These are phyloP conservation scores for Globisporangium spinosum DNA, from an alignment of 352 stramenopile species.

Conservation along the genomic window DNA sequence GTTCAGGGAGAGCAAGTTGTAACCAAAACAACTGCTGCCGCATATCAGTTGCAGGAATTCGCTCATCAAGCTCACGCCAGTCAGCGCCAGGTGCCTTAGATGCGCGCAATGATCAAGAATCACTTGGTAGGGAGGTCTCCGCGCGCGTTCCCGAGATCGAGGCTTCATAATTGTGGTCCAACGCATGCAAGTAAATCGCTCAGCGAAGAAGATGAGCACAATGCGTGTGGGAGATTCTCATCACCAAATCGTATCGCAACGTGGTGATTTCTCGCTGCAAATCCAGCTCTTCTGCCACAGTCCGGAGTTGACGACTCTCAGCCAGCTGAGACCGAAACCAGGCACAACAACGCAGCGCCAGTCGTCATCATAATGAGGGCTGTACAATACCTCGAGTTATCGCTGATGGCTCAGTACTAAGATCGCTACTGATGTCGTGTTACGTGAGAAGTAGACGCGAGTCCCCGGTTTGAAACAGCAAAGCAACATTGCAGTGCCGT, in stretches of 20 bases:
- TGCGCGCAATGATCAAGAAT: not conserved
- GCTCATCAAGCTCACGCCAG: not conserved
- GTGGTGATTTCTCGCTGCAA: not conserved
- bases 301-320: not conserved
- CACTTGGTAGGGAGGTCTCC: not conserved
- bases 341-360: not conserved
- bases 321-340: not conserved
- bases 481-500: not conserved
- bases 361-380: not conserved
- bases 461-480: not conserved
- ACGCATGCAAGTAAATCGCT: not conserved
- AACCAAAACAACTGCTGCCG: not conserved
- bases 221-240: not conserved
- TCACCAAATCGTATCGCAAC: not conserved
- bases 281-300: not conserved
- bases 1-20: not conserved
- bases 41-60: not conserved
- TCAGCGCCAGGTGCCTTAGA: not conserved
- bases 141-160: not conserved
- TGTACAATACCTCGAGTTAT: not conserved
- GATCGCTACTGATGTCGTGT: not conserved
- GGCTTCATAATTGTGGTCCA: not conserved
- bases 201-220: not conserved
- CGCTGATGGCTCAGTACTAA: not conserved
- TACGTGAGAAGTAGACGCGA: not conserved